Evolutionary conservation across 306 rosid genomes (phyloP).

Genomic region (Geum urbanum): DNA sequence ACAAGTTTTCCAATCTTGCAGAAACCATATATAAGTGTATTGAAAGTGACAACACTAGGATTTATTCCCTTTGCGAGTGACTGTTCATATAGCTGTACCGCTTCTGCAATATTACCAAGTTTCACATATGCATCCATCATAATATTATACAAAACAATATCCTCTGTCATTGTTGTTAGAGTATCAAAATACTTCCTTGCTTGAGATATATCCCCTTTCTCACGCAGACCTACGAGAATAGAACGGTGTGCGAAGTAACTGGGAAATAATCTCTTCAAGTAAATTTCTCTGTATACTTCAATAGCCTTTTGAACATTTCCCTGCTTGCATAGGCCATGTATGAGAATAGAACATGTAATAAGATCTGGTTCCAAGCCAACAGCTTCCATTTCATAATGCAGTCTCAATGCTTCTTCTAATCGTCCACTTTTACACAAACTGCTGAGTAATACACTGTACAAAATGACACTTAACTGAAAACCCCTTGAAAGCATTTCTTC

Average conservation of each 20-base stretch:
- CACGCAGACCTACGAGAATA: constrained; percentile 36
- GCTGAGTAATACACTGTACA: constrained; percentile 43
- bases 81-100: constrained; percentile 33
- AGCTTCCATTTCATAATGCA: constrained; percentile 46
- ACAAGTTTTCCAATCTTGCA: constrained; percentile 39
- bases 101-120: constrained; percentile 31
- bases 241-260: constrained; percentile 34
- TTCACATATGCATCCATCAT: constrained; percentile 46
- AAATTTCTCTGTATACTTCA: constrained; percentile 40
- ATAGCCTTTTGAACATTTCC: constrained; percentile 42
- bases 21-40: constrained; percentile 43
- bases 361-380: constrained; percentile 37
- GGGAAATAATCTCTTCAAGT: constrained; percentile 36
- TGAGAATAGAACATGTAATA: constrained; percentile 41
- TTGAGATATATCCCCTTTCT: constrained; percentile 34
- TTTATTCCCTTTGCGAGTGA: constrained; percentile 31
- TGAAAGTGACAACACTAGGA: constrained; percentile 47
- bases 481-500: constrained; percentile 43
- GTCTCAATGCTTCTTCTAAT: constrained; percentile 37
- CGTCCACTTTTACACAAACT: constrained; percentile 45
- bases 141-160: constrained; percentile 46
- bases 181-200: constrained; percentile 46
- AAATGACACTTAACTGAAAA: constrained; percentile 34
- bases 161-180: constrained; percentile 20
- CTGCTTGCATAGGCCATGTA: constrained; percentile 49